Evolutionary conservation across 768 basidiomycete species (phyloP).

Genomic region (Boletus bicolor): DNA sequence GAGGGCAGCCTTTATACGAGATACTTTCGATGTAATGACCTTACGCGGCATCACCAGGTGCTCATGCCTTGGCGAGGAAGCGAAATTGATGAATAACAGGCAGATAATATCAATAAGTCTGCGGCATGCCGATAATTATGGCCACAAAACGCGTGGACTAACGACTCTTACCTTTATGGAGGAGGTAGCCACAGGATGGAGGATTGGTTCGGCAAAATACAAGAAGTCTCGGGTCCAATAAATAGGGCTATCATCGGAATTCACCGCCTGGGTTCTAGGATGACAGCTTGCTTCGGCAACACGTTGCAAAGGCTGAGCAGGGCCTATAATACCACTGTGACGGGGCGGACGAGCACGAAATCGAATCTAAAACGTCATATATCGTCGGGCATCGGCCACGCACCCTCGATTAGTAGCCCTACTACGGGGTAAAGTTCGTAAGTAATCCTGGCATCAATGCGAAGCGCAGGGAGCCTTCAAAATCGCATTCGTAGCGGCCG

Average conservation of each 20-base stretch:
- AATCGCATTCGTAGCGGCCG: background rate
- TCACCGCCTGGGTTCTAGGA: background rate
- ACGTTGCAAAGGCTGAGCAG: constrained; percentile 3
- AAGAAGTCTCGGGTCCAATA: background rate
- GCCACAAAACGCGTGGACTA: background rate
- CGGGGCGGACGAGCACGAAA: background rate
- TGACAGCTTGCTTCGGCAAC: background rate
- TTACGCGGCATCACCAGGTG: background rate
- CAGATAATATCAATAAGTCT: background rate
- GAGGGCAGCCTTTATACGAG: constrained; percentile 13
- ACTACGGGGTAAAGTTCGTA: background rate
- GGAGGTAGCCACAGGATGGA: background rate
- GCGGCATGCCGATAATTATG: background rate
- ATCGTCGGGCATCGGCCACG: background rate
- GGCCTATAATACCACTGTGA: background rate
- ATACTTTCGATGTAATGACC: constrained; percentile 7
- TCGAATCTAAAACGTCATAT: background rate
- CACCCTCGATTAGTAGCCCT: background rate
- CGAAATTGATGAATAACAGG: constrained; percentile 7
- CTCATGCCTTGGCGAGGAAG: background rate
- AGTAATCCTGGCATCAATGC: no score
- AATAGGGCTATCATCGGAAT: background rate
- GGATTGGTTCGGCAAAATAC: background rate
- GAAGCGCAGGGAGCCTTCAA: background rate
- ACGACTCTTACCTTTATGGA: background rate